Evolutionary conservation across 345 rosid species (phyloP).

Genomic region (Jatropha curcas): DNA sequence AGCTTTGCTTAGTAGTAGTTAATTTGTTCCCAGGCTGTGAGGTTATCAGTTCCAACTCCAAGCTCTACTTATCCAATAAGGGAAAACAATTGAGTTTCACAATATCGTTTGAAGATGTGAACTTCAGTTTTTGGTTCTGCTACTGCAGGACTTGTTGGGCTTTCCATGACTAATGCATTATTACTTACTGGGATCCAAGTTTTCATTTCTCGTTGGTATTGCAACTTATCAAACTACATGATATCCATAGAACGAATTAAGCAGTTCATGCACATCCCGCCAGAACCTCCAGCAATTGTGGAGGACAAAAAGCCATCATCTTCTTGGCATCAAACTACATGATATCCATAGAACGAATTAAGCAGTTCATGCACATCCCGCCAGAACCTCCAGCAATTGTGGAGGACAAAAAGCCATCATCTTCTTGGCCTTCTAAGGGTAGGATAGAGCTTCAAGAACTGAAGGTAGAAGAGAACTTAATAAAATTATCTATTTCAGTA

Average conservation of each 20-base stretch:
- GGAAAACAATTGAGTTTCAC: no score
- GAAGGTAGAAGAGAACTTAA: conserved; percentile 13
- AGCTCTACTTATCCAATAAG: no score
- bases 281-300: conserved; percentile 31
- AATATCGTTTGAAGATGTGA: background rate
- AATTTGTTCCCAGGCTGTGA: no score
- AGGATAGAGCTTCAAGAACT: conserved; percentile 29
- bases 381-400: conserved; percentile 31
- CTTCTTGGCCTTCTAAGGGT: conserved; percentile 33
- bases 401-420: conserved; percentile 25
- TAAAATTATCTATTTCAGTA: background rate
- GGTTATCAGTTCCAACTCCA: no score
- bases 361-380: conserved; percentile 37
- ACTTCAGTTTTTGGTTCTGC: background rate
- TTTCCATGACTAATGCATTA: conserved; percentile 25
- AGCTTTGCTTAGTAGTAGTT: no score
- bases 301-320: no score
- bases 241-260: conserved; percentile 37
- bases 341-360: conserved; percentile 36
- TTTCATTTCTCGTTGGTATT: conserved; percentile 23
- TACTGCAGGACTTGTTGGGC: conserved; percentile 28
- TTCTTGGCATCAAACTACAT: conserved; percentile 34
- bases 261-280: conserved; percentile 37
- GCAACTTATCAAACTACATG: conserved; percentile 34
- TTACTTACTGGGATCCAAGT: conserved; percentile 24